Conservation (phyloP, 116 monocot genomes). For the Trichopus zeylanicus region DNA sequence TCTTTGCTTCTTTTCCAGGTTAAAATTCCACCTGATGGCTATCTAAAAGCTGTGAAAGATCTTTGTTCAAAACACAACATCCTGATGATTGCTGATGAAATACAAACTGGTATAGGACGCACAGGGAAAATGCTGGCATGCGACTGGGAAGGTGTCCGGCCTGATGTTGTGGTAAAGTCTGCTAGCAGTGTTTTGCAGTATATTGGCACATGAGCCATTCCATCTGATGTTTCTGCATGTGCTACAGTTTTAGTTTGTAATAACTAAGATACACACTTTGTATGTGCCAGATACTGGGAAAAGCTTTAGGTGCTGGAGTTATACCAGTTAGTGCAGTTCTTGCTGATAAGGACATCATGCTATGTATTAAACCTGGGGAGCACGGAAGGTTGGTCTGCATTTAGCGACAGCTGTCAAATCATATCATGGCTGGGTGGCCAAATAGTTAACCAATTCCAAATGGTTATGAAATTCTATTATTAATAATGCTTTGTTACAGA, state of each 20-base stretch:
- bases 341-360: conserved; percentile 89
- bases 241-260: neutral
- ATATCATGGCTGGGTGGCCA: neutral
- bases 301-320: conserved; percentile 97
- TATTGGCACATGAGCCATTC: neutral
- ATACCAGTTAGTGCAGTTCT: conserved; percentile 92
- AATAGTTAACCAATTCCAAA: neutral
- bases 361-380: conserved; percentile 90
- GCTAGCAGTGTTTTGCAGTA: neutral
- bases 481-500: too few relatives aligned
- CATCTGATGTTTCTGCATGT: neutral
- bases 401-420: neutral
- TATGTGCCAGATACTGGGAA: conserved; percentile 69
- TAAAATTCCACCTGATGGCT: conserved; percentile 87
- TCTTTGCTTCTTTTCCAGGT: conserved; percentile 42
- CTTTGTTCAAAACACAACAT: conserved; percentile 76
- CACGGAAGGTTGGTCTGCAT: conserved; percentile 59
- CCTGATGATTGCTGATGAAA: conserved; percentile 96
- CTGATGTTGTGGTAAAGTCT: conserved; percentile 82
- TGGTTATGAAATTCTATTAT: neutral
- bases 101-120: conserved; percentile 94
- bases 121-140: conserved; percentile 86
- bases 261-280: neutral
- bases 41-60: conserved; percentile 70
- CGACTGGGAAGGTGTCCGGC: conserved; percentile 84